Base-by-base conservation (phyloP, 1,139 yeast genomes). In the Protomyces inouyei region DNA sequence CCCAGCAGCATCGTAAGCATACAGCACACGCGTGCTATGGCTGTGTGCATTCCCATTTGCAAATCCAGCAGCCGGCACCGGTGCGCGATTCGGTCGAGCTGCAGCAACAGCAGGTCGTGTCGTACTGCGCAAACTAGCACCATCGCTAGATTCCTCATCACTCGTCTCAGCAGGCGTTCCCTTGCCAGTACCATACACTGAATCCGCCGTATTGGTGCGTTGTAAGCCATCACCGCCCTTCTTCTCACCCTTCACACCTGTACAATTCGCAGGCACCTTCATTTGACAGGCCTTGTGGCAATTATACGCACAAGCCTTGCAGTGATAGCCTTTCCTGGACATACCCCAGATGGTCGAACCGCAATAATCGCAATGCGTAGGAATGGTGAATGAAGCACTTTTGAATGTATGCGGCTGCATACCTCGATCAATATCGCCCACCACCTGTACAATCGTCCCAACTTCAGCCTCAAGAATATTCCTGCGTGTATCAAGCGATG, bases 401-500 rank as follows among this genome's bases (percentile, higher is more conserved):
- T 70, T 69, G 60, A 70, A 71, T 25, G 64, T 67, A 40, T 71
- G 73, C 51, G 71, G 70, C 21, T 64, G 64, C 40, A 69, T 66
- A 38, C 71, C 72, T 12, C 65, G 68, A 40, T 70, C 69, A 21
- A 71, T 80, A 70, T 87, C 93, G 12, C 87, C 90, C 0, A 95
- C 95, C 63, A 88, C 92, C 67, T 86, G 84, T 73, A 90, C 95
- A 69, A 95, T 90, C 18, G 95, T 85, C 74, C 93, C 97, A 64
- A 92, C 85, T 71, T 88, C 95, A 16, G 92, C 98, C 72, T 90
- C 96, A 35, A 85, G 82, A 64, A 81, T 80, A 45, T 92, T 85
- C 68, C 96, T 82, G 57, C 77, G 76, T 3, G 89, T 85, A 73
- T 95, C 98, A 68, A 86, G 85, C 56, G 82, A 78, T 69, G 93